These are phyloP conservation scores for Pisolithus tinctorius DNA, from an alignment of 768 basidiomycete genomes.

Conservation along the genomic window DNA sequence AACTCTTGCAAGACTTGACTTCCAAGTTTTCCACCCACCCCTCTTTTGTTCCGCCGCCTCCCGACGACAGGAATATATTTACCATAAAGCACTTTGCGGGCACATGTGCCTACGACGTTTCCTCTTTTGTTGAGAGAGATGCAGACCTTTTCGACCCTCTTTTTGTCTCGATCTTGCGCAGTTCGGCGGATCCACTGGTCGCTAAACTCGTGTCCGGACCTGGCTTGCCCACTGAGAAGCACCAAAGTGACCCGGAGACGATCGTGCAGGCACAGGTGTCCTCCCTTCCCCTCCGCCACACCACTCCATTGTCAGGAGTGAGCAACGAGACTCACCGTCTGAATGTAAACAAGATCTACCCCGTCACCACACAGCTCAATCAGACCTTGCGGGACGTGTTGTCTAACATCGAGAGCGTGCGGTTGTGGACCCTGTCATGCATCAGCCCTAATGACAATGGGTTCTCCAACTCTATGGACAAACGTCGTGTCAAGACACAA, in stretches of 20 bases:
- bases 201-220: slow-evolving; percentile 59
- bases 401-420: slow-evolving; percentile 36
- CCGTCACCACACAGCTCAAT: slow-evolving; percentile 54
- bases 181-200: slow-evolving; percentile 47
- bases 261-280: slow-evolving; percentile 63
- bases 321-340: slow-evolving; percentile 34
- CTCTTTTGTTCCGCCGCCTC: slow-evolving; percentile 39
- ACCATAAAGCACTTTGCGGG: slow-evolving; percentile 60
- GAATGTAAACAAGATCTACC: slow-evolving; percentile 47
- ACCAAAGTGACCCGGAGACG: slow-evolving; percentile 48
- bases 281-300: slow-evolving; percentile 45
- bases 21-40: slow-evolving; percentile 41
- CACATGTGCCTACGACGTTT: slow-evolving; percentile 45
- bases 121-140: slow-evolving; percentile 42
- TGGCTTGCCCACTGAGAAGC: slow-evolving; percentile 50
- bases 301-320: slow-evolving; percentile 29
- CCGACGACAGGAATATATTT: slow-evolving; percentile 34
- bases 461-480: slow-evolving; percentile 57
- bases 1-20: slow-evolving; percentile 43
- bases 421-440: slow-evolving; percentile 52
- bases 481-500: slow-evolving; percentile 53
- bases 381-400: slow-evolving; percentile 44
- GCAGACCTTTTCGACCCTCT: slow-evolving; percentile 49
- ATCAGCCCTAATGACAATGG: slow-evolving; percentile 62
- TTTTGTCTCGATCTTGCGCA: slow-evolving; percentile 46